A percentile compares a stretch with the other conserved stretches of the same genome.
phyloP scores from a whole-genome alignment of 352 stramenopile genomes.

The Phytophthora aleatoria region DNA sequence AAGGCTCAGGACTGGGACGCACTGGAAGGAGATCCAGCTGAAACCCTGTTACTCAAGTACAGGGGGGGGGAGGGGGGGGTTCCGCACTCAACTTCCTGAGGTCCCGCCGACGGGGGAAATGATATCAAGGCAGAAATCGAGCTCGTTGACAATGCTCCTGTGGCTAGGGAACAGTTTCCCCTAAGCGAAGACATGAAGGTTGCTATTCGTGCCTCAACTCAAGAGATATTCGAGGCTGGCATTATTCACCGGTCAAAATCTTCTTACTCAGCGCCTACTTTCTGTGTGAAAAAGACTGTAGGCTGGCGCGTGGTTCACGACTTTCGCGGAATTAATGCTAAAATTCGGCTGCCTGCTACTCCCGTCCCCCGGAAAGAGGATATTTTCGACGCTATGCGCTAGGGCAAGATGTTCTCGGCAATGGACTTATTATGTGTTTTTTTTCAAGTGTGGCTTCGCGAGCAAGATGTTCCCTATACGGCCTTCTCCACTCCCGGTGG shows the following conservation, averaged over 20 bases:
- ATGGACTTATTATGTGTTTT: not conserved
- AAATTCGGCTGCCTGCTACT: not conserved
- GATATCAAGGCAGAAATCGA: conserved; percentile 5
- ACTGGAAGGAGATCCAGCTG: not conserved
- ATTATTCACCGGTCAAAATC: conserved; percentile 3
- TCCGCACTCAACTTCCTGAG: not conserved
- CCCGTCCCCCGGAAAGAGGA: conserved; percentile 3
- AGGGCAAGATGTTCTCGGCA: not conserved
- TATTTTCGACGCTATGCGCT: conserved; percentile 4
- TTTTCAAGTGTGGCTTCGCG: not conserved
- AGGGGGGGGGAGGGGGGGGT: not conserved
- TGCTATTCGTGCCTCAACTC: too few relatives aligned
- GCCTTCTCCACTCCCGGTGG: not conserved
- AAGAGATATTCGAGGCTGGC: not conserved
- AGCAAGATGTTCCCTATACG: not conserved
- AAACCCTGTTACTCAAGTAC: not conserved
- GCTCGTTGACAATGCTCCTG: not conserved
- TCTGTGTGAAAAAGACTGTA: conserved; percentile 7
- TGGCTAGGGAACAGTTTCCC: not conserved
- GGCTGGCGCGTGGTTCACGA: conserved; percentile 2
- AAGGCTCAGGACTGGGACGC: not conserved
- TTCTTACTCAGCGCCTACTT: not conserved
- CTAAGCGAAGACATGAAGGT: conserved; percentile 9
- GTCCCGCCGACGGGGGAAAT: not conserved
- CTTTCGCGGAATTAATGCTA: conserved; percentile 9